A percentile compares a stretch with the other conserved stretches of the same genome.
Evolutionary conservation across 805 yeast species (phyloP).

Genomic region (Schizosaccharomyces cryophilus): DNA sequence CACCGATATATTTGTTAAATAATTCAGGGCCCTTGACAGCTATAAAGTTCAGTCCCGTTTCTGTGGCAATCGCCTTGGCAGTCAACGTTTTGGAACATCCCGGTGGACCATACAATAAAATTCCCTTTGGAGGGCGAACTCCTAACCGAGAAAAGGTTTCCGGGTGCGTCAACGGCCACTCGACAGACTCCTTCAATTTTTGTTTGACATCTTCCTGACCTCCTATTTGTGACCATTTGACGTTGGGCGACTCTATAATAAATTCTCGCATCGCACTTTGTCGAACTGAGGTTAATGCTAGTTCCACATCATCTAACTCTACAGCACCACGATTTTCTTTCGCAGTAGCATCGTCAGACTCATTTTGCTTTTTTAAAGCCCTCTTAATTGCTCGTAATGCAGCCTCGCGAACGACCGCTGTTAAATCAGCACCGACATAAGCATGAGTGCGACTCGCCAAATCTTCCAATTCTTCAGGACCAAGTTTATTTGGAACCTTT

Average conservation of each 20-base stretch:
- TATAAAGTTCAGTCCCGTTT: constrained; percentile 74
- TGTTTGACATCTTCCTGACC: constrained; percentile 71
- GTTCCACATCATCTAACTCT: constrained; percentile 31
- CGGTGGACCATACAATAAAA: constrained; percentile 86
- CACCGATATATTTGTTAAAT: constrained; percentile 88
- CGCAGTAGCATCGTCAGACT: neutral
- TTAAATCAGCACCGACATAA: constrained; percentile 87
- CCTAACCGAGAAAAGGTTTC: constrained; percentile 58
- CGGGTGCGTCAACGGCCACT: constrained; percentile 64
- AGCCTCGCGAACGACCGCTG: constrained; percentile 68
- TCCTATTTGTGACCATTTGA: constrained; percentile 82
- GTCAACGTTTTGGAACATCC: constrained; percentile 91
- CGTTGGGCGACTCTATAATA: constrained; percentile 80
- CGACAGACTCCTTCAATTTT: constrained; percentile 71
- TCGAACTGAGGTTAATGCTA: constrained; percentile 52
- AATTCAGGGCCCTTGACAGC: constrained; percentile 96
- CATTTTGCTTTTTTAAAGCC: constrained; percentile 17
- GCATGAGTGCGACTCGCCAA: constrained; percentile 76
- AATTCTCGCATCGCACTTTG: constrained; percentile 94
- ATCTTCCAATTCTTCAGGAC: constrained; percentile 28
- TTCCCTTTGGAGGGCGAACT: constrained; percentile 77
- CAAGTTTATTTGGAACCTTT: constrained; percentile 31
- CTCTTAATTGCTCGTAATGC: constrained; percentile 61
- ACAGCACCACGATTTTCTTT: constrained; percentile 13
- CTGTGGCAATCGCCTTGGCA: constrained; percentile 88